phyloP scores from a whole-genome alignment of 108 stramenopile genomes.

The Discostella pseudostelligera region DNA sequence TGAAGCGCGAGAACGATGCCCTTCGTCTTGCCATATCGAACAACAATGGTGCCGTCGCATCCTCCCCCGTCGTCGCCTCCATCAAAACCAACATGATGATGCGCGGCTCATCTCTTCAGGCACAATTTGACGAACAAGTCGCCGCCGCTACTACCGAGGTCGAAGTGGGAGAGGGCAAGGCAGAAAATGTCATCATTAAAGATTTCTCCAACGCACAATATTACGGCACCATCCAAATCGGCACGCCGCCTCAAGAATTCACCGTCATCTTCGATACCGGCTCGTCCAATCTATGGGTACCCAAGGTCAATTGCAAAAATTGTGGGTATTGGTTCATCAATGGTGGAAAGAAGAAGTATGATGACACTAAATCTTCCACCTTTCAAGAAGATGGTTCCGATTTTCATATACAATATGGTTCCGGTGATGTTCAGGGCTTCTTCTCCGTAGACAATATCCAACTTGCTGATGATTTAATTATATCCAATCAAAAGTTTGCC shows the following conservation, averaged over 20 bases:
- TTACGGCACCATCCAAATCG: conserved; percentile 67
- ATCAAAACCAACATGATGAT: conserved; percentile 1
- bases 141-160: neutral
- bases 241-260: conserved; percentile 81
- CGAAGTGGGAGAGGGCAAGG: conserved; percentile 20
- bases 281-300: conserved; percentile 94
- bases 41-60: neutral
- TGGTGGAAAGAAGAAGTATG: conserved; percentile 62
- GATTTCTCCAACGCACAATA: conserved; percentile 90
- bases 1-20: conserved; percentile 70
- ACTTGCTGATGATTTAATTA: conserved; percentile 70
- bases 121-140: conserved; percentile 1
- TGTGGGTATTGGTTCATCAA: conserved; percentile 53
- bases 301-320: conserved; percentile 72
- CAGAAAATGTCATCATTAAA: conserved; percentile 73
- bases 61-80: conserved; percentile 1
- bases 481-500: conserved; percentile 76
- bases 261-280: conserved; percentile 96
- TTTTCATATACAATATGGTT: conserved; percentile 90
- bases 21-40: conserved; percentile 28
- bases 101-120: neutral
- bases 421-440: conserved; percentile 78
- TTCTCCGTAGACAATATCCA: conserved; percentile 70
- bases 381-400: conserved; percentile 44
- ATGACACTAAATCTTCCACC: conserved; percentile 48